These are phyloP conservation scores for Aspergillus candidus DNA, from an alignment of 2,329 filamentous ascomycete species.

Conservation along the genomic window DNA sequence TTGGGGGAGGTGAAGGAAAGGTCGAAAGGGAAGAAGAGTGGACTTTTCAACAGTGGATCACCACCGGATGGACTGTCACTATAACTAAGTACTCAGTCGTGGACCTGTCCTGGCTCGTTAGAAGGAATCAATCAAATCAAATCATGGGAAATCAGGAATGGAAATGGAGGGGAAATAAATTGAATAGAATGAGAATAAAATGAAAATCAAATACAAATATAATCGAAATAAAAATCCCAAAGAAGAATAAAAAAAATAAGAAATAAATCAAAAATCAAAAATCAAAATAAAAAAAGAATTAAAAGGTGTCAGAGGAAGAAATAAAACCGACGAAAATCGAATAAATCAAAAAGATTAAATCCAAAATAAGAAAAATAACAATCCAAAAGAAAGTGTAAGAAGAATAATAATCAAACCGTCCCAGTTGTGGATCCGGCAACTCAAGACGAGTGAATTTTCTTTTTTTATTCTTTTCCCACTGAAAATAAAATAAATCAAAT, in stretches of 20 bases:
- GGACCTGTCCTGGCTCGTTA: constrained; percentile 4
- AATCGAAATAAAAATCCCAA: constrained; percentile 6
- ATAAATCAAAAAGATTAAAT: background rate
- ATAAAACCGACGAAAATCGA: constrained; percentile 5
- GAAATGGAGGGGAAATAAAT: constrained; percentile 1
- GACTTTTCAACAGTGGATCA: constrained; percentile 10
- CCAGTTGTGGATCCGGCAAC: constrained; percentile 11
- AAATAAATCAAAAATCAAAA: constrained; percentile 3
- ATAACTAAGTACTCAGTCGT: constrained; percentile 11
- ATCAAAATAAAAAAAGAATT: background rate
- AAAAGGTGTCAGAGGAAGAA: constrained; percentile 1
- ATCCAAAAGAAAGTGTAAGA: background rate
- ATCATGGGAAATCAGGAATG: background rate
- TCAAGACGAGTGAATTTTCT: constrained; percentile 2
- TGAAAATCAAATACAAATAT: constrained; percentile 1
- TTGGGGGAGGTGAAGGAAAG: constrained; percentile 2
- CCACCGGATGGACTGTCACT: constrained; percentile 10
- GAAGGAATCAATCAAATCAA: constrained; percentile 11
- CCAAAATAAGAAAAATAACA: background rate
- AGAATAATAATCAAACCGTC: constrained; percentile 5
- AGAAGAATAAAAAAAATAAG: constrained; percentile 4
- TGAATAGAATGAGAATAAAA: constrained; percentile 9
- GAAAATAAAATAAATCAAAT: too few species aligned
- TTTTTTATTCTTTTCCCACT: too few species aligned
- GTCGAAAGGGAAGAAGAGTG: constrained; percentile 4